These are phyloP conservation scores for Pseudogymnoascus verrucosus DNA, from an alignment of 2,329 filamentous ascomycete species.

Conservation along the genomic window DNA sequence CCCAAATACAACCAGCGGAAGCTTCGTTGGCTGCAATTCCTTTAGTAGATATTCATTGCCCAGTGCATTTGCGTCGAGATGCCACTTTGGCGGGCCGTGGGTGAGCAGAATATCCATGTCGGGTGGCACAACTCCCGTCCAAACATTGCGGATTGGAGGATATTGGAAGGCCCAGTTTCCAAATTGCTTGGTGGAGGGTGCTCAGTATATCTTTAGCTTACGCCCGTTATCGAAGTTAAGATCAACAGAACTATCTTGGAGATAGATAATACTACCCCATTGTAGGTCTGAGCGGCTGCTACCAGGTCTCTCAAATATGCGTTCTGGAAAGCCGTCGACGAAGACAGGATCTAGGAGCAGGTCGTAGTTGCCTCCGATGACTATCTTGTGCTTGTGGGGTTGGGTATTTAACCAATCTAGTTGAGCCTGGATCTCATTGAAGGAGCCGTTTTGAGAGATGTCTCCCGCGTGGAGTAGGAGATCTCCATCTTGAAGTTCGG, in stretches of 20 bases:
- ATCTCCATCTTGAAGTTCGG: slow-evolving; percentile 66
- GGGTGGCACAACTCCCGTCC: slow-evolving; percentile 44
- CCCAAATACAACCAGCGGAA: slow-evolving; percentile 56
- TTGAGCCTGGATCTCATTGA: slow-evolving; percentile 68
- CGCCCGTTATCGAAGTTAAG: slow-evolving; percentile 54
- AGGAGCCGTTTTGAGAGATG: slow-evolving; percentile 64
- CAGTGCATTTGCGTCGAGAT: slow-evolving; percentile 39
- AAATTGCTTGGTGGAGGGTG: slow-evolving; percentile 60
- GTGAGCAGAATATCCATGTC: slow-evolving; percentile 58
- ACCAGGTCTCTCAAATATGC: background rate
- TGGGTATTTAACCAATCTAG: slow-evolving; percentile 72
- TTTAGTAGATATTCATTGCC: slow-evolving; percentile 50
- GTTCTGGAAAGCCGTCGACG: slow-evolving; percentile 29
- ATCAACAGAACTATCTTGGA: slow-evolving; percentile 60
- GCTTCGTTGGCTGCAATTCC: slow-evolving; percentile 52
- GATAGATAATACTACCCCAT: slow-evolving; percentile 60
- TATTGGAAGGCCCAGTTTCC: background rate
- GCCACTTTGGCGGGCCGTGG: slow-evolving; percentile 55
- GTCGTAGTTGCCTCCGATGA: slow-evolving; percentile 85
- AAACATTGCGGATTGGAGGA: slow-evolving; percentile 44
- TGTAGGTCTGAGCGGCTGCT: slow-evolving; percentile 44
- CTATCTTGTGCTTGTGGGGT: slow-evolving; percentile 71
- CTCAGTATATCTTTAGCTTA: slow-evolving; percentile 66
- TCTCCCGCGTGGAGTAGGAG: slow-evolving; percentile 87
- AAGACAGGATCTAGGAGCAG: slow-evolving; percentile 62